Base-by-base conservation (phyloP, 176 grass and related monocot genomes). In the Eragrostis nindensis region DNA sequence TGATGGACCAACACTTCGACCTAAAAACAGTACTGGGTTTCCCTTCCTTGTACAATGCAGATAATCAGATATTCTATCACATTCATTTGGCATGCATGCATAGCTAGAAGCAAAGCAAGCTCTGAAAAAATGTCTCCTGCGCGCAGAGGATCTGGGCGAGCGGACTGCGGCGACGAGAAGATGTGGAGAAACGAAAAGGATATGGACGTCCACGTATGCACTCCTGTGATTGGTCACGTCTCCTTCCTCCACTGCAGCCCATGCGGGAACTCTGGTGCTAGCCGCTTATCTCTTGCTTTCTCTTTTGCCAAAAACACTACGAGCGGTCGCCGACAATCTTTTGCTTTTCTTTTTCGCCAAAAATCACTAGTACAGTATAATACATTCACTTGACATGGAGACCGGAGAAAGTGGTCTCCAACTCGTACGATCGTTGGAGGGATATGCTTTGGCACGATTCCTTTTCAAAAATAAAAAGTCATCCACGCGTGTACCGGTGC, bases 91-190 rank as follows among this genome's bases (percentile, higher is more conserved):
- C n/a, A n/a, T n/a, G n/a, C n/a, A n/a, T n/a, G n/a, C n/a, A n/a
- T n/a, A n/a, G n/a, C n/a, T n/a, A n/a, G n/a, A n/a, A n/a, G n/a
- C n/a, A n/a, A n/a, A n/a, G n/a, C n/a, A n/a, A n/a, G n/a, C n/a
- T n/a, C n/a, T n/a, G n/a, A n/a, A n/a, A n/a, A n/a, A n/a, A n/a
- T n/a, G 40, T 42, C 40, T 42, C 40, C 44, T 18, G 1, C 41
- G 39, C 32, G 17, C 69, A 52, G 44, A 27, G 47, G 62, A 41
- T 21, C 52, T 11, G 21, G 32, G 9, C 2, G 24, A 24, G 68
- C n/a, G 68, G 84, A 80, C 84, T 79, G 78, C 83, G 83, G 88
- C 83, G 88, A 86, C 73, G 5, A 70, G 88, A n/a, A 72, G 46
- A 67, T 45, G 83, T 16, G 3, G 10, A 47, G 14, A 56, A 1